Conservation (phyloP, 164 flowering plant species). For the Amborella trichopoda region DNA sequence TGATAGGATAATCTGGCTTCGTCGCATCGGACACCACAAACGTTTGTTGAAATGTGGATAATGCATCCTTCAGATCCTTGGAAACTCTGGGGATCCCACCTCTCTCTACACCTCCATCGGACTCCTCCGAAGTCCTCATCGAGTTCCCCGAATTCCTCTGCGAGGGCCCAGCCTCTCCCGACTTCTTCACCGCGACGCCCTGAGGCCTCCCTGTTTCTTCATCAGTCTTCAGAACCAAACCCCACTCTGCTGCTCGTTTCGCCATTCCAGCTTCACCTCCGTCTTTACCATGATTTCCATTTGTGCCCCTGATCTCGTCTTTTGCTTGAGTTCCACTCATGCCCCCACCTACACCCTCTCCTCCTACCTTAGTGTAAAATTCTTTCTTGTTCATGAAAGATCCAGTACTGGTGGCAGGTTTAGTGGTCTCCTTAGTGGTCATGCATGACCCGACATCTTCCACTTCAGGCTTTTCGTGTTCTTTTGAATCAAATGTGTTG, state of each 20-base stretch:
- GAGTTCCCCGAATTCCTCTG: slow-evolving; percentile 44
- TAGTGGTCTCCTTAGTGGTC: slow-evolving; percentile 50
- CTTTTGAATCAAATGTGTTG: too few species aligned
- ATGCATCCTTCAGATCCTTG: slow-evolving; percentile 70
- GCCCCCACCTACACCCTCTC: neutral
- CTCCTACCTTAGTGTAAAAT: too few species aligned
- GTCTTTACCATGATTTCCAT: slow-evolving; percentile 7
- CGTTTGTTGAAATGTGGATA: slow-evolving; percentile 90
- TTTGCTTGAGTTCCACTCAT: neutral
- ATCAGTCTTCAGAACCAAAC: slow-evolving; percentile 73
- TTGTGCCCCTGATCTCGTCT: neutral
- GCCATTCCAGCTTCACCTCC: slow-evolving; percentile 38
- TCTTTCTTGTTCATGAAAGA: slow-evolving; percentile 7
- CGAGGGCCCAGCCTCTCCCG: neutral
- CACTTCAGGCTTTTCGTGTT: slow-evolving; percentile 3
- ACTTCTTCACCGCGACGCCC: slow-evolving; percentile 48
- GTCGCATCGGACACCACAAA: slow-evolving; percentile 96
- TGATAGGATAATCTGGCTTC: slow-evolving; percentile 70
- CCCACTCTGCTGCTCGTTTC: slow-evolving; percentile 96
- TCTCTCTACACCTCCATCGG: slow-evolving; percentile 37
- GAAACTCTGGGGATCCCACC: slow-evolving; percentile 68
- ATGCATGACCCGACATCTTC: slow-evolving; percentile 58
- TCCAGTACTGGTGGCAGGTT: slow-evolving; percentile 2
- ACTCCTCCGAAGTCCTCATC: slow-evolving; percentile 59
- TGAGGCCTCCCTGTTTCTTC: slow-evolving; percentile 75